Conservation (phyloP, 2,329 filamentous ascomycete genomes). For the Nannizzia gypsea region DNA sequence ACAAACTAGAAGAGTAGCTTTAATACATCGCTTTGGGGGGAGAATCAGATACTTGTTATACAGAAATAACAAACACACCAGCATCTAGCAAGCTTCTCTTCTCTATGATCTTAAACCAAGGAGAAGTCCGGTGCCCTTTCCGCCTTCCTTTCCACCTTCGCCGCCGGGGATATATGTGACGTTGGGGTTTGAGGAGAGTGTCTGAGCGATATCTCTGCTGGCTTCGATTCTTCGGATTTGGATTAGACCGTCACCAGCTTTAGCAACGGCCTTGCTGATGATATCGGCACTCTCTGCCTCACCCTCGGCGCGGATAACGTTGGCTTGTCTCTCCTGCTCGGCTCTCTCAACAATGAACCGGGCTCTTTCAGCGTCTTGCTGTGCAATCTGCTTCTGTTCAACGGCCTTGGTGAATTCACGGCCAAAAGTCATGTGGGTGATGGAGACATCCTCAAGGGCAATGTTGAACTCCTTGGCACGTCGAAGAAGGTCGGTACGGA, state of each 20-base stretch:
- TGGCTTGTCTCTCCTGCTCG: constrained; percentile 96
- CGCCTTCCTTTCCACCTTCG: constrained; percentile 42
- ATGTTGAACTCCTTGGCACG: constrained; percentile 98
- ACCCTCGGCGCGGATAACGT: constrained; percentile 94
- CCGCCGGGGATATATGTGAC: constrained; percentile 86
- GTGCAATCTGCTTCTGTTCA: constrained; percentile 99
- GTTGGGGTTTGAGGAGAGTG: constrained; percentile 80
- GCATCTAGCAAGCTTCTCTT: neutral
- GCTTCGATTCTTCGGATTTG: constrained; percentile 97
- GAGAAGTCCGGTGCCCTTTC: constrained; percentile 54
- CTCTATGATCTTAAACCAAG: constrained; percentile 50
- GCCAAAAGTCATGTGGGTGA: constrained; percentile 99
- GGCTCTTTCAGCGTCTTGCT: constrained; percentile 95
- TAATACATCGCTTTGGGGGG: constrained; percentile 7
- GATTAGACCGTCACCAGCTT: constrained; percentile 84
- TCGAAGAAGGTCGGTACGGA: constrained; percentile 81
- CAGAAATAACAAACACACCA: neutral
- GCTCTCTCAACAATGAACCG: constrained; percentile 98
- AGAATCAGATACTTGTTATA: constrained; percentile 6
- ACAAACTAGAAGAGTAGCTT: constrained; percentile 1
- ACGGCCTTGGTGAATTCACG: constrained; percentile 98
- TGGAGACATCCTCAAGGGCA: constrained; percentile 93
- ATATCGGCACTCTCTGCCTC: constrained; percentile 95
- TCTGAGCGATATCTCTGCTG: constrained; percentile 86
- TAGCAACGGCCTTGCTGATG: constrained; percentile 85